A percentile compares a stretch with the other conserved stretches of the same genome.
Conservation (phyloP, 768 basidiomycete species). For the Tulasnella sp. region DNA sequence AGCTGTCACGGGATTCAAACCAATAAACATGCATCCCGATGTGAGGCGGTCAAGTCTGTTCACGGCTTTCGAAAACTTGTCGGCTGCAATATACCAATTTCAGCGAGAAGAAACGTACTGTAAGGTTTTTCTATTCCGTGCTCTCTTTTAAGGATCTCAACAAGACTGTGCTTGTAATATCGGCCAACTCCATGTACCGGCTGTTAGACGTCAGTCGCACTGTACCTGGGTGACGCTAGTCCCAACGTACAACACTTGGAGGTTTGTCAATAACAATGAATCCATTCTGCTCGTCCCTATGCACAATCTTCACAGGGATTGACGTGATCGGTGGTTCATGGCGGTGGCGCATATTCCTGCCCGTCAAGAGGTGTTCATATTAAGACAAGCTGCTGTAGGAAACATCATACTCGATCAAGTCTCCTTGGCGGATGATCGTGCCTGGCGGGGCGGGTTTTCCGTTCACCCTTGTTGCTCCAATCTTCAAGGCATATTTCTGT, state of each 20-base stretch:
- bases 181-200: slow-evolving; percentile 91
- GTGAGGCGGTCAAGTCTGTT: slow-evolving; percentile 93
- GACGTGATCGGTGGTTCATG: slow-evolving; percentile 95
- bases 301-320: slow-evolving; percentile 72
- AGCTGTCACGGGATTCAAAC: slow-evolving; percentile 66
- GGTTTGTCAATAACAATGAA: slow-evolving; percentile 96
- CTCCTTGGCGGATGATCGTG: slow-evolving; percentile 77
- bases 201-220: slow-evolving; percentile 42
- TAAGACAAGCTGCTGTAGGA: background rate
- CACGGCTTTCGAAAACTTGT: slow-evolving; percentile 56
- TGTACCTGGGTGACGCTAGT: background rate
- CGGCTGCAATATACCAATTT: background rate
- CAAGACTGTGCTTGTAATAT: slow-evolving; percentile 82
- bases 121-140: slow-evolving; percentile 78
- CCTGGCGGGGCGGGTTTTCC: slow-evolving; percentile 78
- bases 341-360: slow-evolving; percentile 87
- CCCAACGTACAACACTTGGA: slow-evolving; percentile 79
- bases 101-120: slow-evolving; percentile 52
- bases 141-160: slow-evolving; percentile 80
- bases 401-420: slow-evolving; percentile 75
- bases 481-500: slow-evolving; percentile 71
- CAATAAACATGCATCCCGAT: slow-evolving; percentile 92
- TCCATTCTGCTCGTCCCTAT: slow-evolving; percentile 70
- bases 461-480: slow-evolving; percentile 93
- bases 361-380: background rate